Evolutionary conservation across 495 filamentous ascomycete species (phyloP).

Genomic region (Neohortaea acidophila): DNA sequence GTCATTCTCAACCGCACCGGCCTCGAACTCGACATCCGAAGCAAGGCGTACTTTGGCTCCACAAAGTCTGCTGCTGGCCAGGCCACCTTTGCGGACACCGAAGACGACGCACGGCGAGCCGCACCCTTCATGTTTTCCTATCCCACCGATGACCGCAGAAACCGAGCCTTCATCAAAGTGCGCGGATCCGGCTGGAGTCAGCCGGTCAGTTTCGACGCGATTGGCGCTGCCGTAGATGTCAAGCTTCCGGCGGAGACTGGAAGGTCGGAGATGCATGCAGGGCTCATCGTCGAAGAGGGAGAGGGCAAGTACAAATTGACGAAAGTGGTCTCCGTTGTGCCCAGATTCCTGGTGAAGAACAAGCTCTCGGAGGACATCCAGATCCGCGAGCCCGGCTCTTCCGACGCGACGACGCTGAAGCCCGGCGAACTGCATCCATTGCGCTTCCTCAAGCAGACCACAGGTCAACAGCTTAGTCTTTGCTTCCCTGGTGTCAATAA

Average conservation of each 20-base stretch:
- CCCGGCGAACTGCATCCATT: constrained; percentile 64
- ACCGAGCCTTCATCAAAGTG: constrained; percentile 72
- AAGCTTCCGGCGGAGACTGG: constrained; percentile 55
- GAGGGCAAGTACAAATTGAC: constrained; percentile 96
- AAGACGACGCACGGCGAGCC: constrained; percentile 44
- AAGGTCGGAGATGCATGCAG: constrained; percentile 73
- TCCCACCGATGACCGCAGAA: constrained; percentile 67
- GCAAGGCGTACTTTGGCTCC: constrained; percentile 71
- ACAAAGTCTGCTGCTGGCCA: constrained; percentile 63
- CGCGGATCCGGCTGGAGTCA: constrained; percentile 89
- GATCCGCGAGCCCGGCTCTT: constrained; percentile 78
- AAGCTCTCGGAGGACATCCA: constrained; percentile 75
- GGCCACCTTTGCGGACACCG: constrained; percentile 39
- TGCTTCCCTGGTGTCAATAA: constrained; percentile 94
- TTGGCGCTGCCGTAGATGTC: constrained; percentile 78
- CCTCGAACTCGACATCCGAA: constrained; percentile 70
- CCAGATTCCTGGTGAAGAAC: constrained; percentile 88
- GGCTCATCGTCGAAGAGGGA: constrained; percentile 73
- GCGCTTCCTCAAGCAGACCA: constrained; percentile 64
- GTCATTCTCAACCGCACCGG: constrained; percentile 92
- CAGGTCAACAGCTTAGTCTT: constrained; percentile 75
- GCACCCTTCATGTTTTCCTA: constrained; percentile 94
- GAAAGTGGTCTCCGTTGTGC: constrained; percentile 85
- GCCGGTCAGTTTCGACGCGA: constrained; percentile 96
- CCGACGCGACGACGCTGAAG: constrained; percentile 60